Evolutionary conservation across 371 early-diverging fungal species (phyloP).

Genomic region (Smittium mucronatum): DNA sequence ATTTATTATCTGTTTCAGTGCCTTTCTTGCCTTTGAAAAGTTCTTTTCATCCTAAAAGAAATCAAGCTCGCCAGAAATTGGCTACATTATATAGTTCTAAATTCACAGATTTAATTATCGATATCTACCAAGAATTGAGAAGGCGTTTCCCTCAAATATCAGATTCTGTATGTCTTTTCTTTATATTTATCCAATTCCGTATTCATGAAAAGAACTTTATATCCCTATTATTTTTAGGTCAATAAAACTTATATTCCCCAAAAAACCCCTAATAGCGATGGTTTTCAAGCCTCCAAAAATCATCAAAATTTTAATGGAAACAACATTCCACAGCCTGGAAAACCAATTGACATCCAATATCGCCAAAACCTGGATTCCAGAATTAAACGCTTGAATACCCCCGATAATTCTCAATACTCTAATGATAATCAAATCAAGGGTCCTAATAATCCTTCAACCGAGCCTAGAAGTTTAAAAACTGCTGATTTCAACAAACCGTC

Average conservation of each 20-base stretch:
- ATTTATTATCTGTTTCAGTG: conserved; percentile 41
- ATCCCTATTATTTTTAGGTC: background rate
- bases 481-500: background rate
- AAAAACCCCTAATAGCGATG: background rate
- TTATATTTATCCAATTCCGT: background rate
- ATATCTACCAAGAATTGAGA: conserved; percentile 75
- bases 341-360: too few relatives aligned
- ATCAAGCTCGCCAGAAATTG: conserved; percentile 92
- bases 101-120: conserved; percentile 83
- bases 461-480: background rate
- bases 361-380: too few relatives aligned
- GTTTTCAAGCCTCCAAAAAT: background rate
- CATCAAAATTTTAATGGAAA: too few relatives aligned
- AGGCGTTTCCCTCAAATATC: conserved; percentile 47
- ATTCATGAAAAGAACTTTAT: background rate
- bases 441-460: background rate
- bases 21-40: conserved; percentile 73
- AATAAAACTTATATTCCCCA: background rate
- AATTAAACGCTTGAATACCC: too few relatives aligned
- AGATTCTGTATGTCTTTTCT: background rate
- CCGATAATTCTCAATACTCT: too few relatives aligned
- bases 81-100: conserved; percentile 72
- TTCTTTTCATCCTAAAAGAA: conserved; percentile 87
- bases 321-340: too few relatives aligned
- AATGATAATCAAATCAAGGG: background rate